A percentile compares a stretch with the other conserved stretches of the same genome.
phyloP scores from a whole-genome alignment of 2,329 filamentous ascomycete species.

The Neonectria ditissima region DNA sequence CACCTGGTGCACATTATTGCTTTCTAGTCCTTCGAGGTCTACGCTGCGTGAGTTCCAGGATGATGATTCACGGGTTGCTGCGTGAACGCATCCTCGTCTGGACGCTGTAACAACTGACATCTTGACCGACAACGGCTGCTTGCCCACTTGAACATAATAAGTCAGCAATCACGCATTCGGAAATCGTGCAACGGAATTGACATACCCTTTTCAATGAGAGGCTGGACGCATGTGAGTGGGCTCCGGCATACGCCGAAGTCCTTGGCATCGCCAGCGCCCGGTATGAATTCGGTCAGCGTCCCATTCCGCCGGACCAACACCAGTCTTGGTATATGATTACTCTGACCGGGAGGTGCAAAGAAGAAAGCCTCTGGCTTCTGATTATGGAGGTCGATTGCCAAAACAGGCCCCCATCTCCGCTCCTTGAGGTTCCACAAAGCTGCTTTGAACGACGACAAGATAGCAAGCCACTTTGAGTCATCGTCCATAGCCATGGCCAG shows the following conservation, averaged over 20 bases:
- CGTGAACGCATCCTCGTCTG: slow-evolving; percentile 62
- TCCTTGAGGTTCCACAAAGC: slow-evolving; percentile 73
- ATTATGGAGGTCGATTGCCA: slow-evolving; percentile 62
- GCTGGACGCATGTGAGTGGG: slow-evolving; percentile 62
- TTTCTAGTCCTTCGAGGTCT: slow-evolving; percentile 55
- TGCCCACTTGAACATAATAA: slow-evolving; percentile 18
- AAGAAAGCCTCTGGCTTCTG: slow-evolving; percentile 73
- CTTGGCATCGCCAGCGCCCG: slow-evolving; percentile 54
- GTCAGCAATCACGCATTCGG: slow-evolving; percentile 1
- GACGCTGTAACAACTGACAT: slow-evolving; percentile 59
- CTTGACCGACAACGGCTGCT: slow-evolving; percentile 22
- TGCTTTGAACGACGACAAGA: slow-evolving; percentile 70
- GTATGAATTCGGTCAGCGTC: slow-evolving; percentile 67
- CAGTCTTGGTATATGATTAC: slow-evolving; percentile 58
- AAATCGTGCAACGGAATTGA: background rate
- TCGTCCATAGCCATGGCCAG: slow-evolving; percentile 74
- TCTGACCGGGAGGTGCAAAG: slow-evolving; percentile 62
- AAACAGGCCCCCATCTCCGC: slow-evolving; percentile 66
- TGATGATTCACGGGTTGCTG: slow-evolving; percentile 55
- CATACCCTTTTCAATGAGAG: slow-evolving; percentile 60
- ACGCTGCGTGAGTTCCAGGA: slow-evolving; percentile 65
- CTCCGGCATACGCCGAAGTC: slow-evolving; percentile 65
- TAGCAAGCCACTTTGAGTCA: slow-evolving; percentile 72
- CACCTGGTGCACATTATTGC: slow-evolving; percentile 64
- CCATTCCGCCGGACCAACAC: slow-evolving; percentile 75